A percentile compares a stretch with the other conserved stretches of the same genome.
phyloP scores from a whole-genome alignment of 2,329 filamentous ascomycete species.

The Daldinia sp. region DNA sequence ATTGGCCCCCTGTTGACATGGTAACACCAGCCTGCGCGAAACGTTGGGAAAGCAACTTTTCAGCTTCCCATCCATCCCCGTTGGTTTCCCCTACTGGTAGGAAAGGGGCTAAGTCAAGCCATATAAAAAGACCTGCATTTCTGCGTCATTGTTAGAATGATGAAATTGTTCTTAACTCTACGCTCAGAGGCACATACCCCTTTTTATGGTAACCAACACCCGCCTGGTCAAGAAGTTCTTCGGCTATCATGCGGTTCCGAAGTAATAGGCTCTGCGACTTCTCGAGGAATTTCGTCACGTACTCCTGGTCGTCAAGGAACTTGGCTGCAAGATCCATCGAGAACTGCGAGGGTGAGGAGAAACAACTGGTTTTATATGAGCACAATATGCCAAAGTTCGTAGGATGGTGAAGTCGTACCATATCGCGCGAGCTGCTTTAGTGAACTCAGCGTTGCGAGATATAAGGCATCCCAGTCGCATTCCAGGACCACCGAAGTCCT shows the following conservation, averaged over 20 bases:
- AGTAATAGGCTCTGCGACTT: slow-evolving; percentile 29
- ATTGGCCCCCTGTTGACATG: slow-evolving; percentile 38
- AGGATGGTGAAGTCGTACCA: slow-evolving; percentile 29
- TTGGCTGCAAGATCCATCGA: slow-evolving; percentile 44
- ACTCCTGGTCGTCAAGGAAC: slow-evolving; percentile 41
- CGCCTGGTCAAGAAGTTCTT: slow-evolving; percentile 37
- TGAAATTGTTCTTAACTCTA: not conserved
- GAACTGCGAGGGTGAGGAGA: slow-evolving; percentile 42
- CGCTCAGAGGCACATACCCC: slow-evolving; percentile 28
- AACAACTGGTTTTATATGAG: slow-evolving; percentile 26
- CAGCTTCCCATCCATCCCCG: slow-evolving; percentile 43
- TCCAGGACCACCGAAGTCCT: slow-evolving; percentile 42
- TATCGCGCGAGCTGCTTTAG: slow-evolving; percentile 37
- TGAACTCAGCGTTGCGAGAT: slow-evolving; percentile 40
- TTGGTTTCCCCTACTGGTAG: slow-evolving; percentile 37
- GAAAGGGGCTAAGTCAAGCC: slow-evolving; percentile 39
- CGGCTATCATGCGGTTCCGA: slow-evolving; percentile 29
- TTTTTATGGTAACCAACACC: slow-evolving; percentile 37
- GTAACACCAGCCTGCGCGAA: slow-evolving; percentile 38
- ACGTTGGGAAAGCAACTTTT: slow-evolving; percentile 37
- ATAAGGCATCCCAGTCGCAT: slow-evolving; percentile 45
- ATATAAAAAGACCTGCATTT: slow-evolving; percentile 44
- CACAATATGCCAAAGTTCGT: not conserved
- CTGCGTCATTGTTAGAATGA: slow-evolving; percentile 20
- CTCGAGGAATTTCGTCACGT: slow-evolving; percentile 34